Percentiles rank a stretch among this genome's conserved stretches.
Conservation (phyloP, 2,329 filamentous ascomycete genomes). For the Nectriaceae sp. region DNA sequence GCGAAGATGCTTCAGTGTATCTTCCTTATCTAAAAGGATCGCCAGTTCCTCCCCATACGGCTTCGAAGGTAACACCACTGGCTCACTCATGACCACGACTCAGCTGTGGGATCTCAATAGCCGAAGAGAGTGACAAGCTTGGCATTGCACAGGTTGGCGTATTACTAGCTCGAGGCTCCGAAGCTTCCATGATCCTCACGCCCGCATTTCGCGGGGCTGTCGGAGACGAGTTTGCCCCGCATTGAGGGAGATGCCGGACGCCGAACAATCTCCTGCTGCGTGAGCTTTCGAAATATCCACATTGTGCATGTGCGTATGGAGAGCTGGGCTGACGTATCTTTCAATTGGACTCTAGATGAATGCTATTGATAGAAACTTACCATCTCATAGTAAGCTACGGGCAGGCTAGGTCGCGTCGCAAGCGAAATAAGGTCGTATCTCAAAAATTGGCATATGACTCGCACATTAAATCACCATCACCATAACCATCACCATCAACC, state of each 20-base stretch:
- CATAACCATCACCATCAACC: background rate
- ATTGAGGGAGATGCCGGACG: constrained; percentile 10
- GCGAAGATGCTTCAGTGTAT: constrained; percentile 57
- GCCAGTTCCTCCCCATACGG: constrained; percentile 17
- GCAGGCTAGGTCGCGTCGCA: too few species aligned
- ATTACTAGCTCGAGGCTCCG: background rate
- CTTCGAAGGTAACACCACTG: constrained; percentile 4
- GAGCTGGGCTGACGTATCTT: too few species aligned
- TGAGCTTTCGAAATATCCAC: too few species aligned
- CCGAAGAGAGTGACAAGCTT: background rate
- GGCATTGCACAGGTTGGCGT: background rate
- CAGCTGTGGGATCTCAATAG: too few species aligned
- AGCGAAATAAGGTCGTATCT: too few species aligned
- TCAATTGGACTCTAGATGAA: too few species aligned
- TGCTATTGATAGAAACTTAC: too few species aligned
- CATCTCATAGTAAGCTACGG: too few species aligned
- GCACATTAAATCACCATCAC: background rate
- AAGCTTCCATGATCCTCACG: constrained; percentile 1
- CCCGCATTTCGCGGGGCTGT: background rate
- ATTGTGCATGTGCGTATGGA: too few species aligned
- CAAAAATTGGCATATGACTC: background rate
- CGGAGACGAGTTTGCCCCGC: constrained; percentile 1
- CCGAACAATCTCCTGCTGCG: constrained; percentile 17
- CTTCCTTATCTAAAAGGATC: constrained; percentile 51
- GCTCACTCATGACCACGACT: constrained; percentile 16